A percentile compares a stretch with the other conserved stretches of the same genome.
Evolutionary conservation across 805 yeast genomes (phyloP).

Genomic region (Candida hispaniensis): DNA sequence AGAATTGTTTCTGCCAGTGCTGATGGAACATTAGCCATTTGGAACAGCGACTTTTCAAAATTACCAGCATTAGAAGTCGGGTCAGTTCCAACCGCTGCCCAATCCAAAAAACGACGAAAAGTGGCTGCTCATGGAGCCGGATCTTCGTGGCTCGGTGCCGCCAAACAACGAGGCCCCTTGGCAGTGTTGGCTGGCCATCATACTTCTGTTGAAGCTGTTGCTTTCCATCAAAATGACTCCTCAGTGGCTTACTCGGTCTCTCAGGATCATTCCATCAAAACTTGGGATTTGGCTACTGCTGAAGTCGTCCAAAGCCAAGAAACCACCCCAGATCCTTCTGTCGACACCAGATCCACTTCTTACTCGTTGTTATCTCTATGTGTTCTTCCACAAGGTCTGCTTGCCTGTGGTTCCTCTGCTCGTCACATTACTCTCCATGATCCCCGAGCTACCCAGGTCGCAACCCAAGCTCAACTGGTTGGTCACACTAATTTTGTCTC

Average conservation of each 20-base stretch:
- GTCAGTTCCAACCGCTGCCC: slow-evolving; percentile 26
- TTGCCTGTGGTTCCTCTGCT: slow-evolving; percentile 96
- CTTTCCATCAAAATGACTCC: slow-evolving; percentile 59
- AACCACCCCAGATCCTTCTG: slow-evolving; percentile 14
- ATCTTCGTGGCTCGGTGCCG: slow-evolving; percentile 52
- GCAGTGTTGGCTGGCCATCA: slow-evolving; percentile 69
- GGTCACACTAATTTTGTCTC: slow-evolving; percentile 93
- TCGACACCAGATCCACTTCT: slow-evolving; percentile 75
- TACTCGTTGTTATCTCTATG: slow-evolving; percentile 70
- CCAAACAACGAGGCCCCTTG: slow-evolving; percentile 73
- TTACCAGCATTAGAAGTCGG: slow-evolving; percentile 59
- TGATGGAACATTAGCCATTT: slow-evolving; percentile 68
- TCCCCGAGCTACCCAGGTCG: slow-evolving; percentile 54
- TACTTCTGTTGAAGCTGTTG: slow-evolving; percentile 79
- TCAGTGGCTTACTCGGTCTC: slow-evolving; percentile 89
- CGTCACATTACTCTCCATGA: slow-evolving; percentile 91
- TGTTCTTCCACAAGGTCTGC: slow-evolving; percentile 47
- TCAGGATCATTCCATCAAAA: slow-evolving; percentile 88
- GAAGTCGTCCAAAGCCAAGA: slow-evolving; percentile 41
- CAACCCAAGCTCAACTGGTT: slow-evolving; percentile 55
- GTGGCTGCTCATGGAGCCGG: slow-evolving; percentile 36
- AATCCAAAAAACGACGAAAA: slow-evolving; percentile 75
- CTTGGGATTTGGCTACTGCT: slow-evolving; percentile 91
- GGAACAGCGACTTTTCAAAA: slow-evolving; percentile 83
- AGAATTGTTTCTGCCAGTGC: slow-evolving; percentile 76